A percentile compares a stretch with the other conserved stretches of the same genome.
These are phyloP conservation scores for Panaeolus cyanescens DNA, from an alignment of 768 basidiomycete genomes.

Conservation along the genomic window DNA sequence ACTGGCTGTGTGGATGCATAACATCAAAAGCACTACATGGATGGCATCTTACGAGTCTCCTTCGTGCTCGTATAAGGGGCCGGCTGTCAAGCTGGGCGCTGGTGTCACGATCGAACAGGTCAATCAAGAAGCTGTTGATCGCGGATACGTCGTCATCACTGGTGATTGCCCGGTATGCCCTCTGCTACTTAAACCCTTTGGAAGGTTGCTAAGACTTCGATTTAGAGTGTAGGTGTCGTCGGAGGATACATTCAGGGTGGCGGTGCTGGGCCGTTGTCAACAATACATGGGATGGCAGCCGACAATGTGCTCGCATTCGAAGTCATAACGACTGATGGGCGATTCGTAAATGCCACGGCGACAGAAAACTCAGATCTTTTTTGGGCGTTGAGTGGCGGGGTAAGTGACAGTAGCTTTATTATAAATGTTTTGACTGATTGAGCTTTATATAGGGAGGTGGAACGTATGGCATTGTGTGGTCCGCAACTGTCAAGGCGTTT, in stretches of 20 bases:
- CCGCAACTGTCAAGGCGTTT: too few relatives aligned
- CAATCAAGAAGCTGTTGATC: neutral
- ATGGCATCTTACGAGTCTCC: neutral
- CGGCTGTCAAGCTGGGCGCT: neutral
- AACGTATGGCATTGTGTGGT: too few relatives aligned
- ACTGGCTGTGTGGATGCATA: neutral
- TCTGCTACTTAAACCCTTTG: neutral
- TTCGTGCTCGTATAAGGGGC: neutral
- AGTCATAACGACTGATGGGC: conserved; percentile 44
- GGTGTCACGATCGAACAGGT: neutral
- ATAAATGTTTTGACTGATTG: too few relatives aligned
- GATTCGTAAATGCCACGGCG: conserved; percentile 35
- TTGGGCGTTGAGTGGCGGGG: conserved; percentile 46
- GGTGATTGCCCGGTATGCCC: neutral
- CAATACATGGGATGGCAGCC: conserved; percentile 23
- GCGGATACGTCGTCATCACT: neutral
- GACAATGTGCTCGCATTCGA: conserved; percentile 35
- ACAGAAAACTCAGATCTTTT: conserved; percentile 45
- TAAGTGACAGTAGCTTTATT: too few relatives aligned
- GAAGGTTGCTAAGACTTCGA: neutral
- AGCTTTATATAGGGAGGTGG: too few relatives aligned
- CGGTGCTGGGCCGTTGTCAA: conserved; percentile 28
- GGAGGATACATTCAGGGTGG: conserved; percentile 45
- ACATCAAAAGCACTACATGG: neutral
- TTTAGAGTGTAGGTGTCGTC: conserved; percentile 36